Evolutionary conservation across 768 basidiomycete genomes (phyloP), one percentile per base, ranked within the genome.

Genomic region (Auriscalpium microsporum): DNA sequence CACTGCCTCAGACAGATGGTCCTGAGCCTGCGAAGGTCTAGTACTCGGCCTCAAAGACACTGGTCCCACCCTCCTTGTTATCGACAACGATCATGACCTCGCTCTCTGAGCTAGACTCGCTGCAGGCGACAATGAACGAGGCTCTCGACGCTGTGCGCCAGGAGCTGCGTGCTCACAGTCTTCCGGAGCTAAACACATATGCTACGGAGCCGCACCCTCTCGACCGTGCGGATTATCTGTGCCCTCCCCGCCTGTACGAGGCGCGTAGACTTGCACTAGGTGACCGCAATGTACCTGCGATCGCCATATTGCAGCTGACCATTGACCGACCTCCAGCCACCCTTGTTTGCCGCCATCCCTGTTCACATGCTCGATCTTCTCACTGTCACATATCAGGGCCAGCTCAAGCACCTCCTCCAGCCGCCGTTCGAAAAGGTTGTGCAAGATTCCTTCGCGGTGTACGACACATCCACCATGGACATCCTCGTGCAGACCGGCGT

Each of bases 81-180:
- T 28, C 28, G 28, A 28, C 28, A 7, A 4, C 28, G 28, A 28
- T 28, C 28, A 28, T 28, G 28, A 28, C 28, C 28, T 28, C 23
- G 23, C 33, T 52, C 17, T 19, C 28, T 8, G 46, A 45, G 45
- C 37, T 52, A n/a, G 47, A 46, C 45, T 38, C 62, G 55, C 44
- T 51, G 63, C 66, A n/a, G 61, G 61, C 19, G 40, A 60, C 33
- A 48, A 58, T 36, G 62, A 66, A 54, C 59, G 58, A 6, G 60
- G 61, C 54, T 35, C 53, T 37, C 45, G 51, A 35, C 61, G 60
- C 50, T 44, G 44, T 63, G 16, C 53, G 53, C 28, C 45, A 46
- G 10, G 53, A 54, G 53, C 34, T 54, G 5, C 17, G 21, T 10
- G 17, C 21, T n/a, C 28, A 54, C 45, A 14, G 7, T 10, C 45